Evolutionary conservation across 2,329 filamentous ascomycete species (phyloP).

Genomic region (Plenodomus lindquistii): DNA sequence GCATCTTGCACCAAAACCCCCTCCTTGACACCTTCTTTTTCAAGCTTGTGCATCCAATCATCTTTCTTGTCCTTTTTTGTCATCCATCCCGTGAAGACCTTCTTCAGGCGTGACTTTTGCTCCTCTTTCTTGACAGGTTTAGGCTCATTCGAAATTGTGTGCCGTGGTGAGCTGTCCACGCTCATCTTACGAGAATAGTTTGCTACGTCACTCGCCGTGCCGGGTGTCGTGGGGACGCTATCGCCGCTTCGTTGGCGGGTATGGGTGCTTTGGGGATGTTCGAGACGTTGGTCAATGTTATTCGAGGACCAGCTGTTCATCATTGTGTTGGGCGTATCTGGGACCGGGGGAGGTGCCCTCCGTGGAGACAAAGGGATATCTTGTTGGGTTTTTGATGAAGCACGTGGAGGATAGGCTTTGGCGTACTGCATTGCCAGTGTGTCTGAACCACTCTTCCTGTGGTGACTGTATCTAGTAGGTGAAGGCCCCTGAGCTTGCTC

Average conservation of each 20-base stretch:
- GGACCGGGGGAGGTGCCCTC: conserved; percentile 16
- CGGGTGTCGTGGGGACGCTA: conserved; percentile 15
- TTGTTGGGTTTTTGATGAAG: conserved; percentile 20
- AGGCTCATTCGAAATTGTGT: conserved; percentile 15
- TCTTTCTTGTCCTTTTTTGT: conserved; percentile 43
- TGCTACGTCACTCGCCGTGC: conserved; percentile 32
- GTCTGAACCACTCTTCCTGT: conserved; percentile 38
- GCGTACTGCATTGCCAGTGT: conserved; percentile 28
- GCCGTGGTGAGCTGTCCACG: conserved; percentile 20
- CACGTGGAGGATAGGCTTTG: conserved; percentile 20
- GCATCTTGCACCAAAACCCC: conserved; percentile 43
- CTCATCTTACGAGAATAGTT: conserved; percentile 43
- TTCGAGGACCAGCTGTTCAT: conserved; percentile 30
- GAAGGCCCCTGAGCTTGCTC: conserved; percentile 33
- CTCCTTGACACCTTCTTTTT: conserved; percentile 46
- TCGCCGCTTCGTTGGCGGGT: conserved; percentile 19
- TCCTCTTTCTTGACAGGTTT: conserved; percentile 28
- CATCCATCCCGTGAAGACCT: conserved; percentile 42
- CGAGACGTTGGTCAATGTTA: conserved; percentile 24
- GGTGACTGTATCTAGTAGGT: conserved; percentile 30
- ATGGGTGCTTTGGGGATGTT: conserved; percentile 16
- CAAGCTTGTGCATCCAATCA: conserved; percentile 49
- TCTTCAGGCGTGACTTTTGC: conserved; percentile 39
- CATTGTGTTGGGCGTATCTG: conserved; percentile 23
- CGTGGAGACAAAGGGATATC: conserved; percentile 11